These are phyloP conservation scores for Mycena metata DNA, from an alignment of 768 basidiomycete species.

Conservation along the genomic window DNA sequence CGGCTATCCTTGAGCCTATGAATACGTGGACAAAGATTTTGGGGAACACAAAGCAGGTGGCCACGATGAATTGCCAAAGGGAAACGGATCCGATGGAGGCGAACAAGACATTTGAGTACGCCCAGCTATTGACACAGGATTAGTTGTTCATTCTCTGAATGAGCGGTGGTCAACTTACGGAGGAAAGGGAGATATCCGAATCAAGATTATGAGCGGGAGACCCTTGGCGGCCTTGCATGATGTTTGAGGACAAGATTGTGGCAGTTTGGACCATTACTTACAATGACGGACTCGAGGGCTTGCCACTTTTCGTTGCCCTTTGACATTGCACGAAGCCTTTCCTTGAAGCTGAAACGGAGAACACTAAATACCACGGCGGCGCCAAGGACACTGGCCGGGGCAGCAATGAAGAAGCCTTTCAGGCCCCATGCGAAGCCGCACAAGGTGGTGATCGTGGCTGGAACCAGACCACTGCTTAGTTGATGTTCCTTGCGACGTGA, in stretches of 20 bases:
- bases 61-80: conserved; percentile 81
- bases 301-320: conserved; percentile 78
- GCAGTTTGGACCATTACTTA: conserved; percentile 51
- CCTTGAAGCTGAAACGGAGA: conserved; percentile 70
- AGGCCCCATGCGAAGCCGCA: conserved; percentile 90
- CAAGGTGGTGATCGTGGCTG: conserved; percentile 69
- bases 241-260: conserved; percentile 7
- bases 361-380: conserved; percentile 72
- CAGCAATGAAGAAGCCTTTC: conserved; percentile 78
- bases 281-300: conserved; percentile 81
- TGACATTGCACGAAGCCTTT: conserved; percentile 71
- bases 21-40: conserved; percentile 82
- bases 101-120: conserved; percentile 86
- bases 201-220: conserved; percentile 83
- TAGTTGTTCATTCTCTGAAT: not conserved
- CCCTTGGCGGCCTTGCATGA: conserved; percentile 75
- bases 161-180: conserved; percentile 50
- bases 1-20: conserved; percentile 81
- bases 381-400: conserved; percentile 71
- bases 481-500: not conserved
- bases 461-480: not conserved
- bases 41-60: conserved; percentile 79
- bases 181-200: conserved; percentile 85
- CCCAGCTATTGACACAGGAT: conserved; percentile 59
- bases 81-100: conserved; percentile 82